Base-by-base conservation (phyloP, 441 rosid species). In the Francoa sonchifolia region DNA sequence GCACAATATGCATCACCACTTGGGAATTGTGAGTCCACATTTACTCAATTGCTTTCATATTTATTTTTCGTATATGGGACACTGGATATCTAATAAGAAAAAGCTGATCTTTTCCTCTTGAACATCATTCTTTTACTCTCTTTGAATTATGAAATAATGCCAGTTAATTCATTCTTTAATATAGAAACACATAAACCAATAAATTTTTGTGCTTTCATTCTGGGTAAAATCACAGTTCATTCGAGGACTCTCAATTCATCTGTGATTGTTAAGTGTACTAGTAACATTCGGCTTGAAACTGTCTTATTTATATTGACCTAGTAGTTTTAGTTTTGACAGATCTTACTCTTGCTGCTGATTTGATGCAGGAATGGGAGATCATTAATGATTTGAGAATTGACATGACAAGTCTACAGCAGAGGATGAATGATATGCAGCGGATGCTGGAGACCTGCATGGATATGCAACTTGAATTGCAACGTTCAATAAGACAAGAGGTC, bases 361-460 rank as follows among this genome's bases (percentile, higher is more conserved):
- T 62, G 31, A 39, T 54, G 56, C 71, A 84, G 97, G 90, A 81
- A 23, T 84, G 94, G 88, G 95, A 84, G 27, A 60, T 74, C 41
- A 44, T 81, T 42, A 89, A 66, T 47, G 97, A 82, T 59, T 41
- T 89, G 73, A 73, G 95, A 71, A 42, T 75, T 42, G 95, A 84
- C 70, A 82, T 89, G 97, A 82, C 79, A 8, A 69, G 92, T 66
- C 63, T 89, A 39, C 95, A 89, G 45, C 95, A 89, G 33, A 77
- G 94, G 70, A 84, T 89, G 95, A 83, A 77, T 57, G 79, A 59
- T 61, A 59, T 89, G 77, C 95, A 89, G 62, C 67, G 84, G 55
- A 84, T 75, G 89, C 61, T 89, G 44, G 95, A 75, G 68, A 68
- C 94, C 33, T 89, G 97, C 66, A 89, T 84, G 95, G 92, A 89